Conservation (phyloP, 768 basidiomycete species). For the Leccinellum rugosiceps region DNA sequence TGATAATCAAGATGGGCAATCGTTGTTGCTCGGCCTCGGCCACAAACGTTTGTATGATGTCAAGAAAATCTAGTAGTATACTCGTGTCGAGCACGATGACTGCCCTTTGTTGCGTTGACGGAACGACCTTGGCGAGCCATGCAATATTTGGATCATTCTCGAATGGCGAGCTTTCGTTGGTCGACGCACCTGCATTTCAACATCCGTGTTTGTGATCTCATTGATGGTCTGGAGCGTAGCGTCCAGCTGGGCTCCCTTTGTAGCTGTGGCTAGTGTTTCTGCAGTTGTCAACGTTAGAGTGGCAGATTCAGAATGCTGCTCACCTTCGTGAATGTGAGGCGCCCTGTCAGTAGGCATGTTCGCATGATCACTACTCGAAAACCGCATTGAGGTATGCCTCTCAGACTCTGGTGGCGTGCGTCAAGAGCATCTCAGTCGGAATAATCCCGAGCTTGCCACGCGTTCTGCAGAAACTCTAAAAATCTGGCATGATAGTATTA, state of each 20-base stretch:
- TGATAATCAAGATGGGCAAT: constrained; percentile 57
- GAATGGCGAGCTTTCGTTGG: neutral
- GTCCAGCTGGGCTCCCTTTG: constrained; percentile 18
- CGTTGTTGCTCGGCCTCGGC: constrained; percentile 50
- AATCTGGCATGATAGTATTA: constrained; percentile 14
- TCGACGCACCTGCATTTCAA: constrained; percentile 65
- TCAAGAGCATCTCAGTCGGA: neutral
- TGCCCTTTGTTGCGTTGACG: constrained; percentile 38
- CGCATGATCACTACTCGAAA: neutral
- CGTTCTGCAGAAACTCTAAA: neutral
- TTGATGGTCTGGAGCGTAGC: constrained; percentile 51
- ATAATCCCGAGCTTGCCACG: neutral
- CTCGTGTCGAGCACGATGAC: constrained; percentile 78
- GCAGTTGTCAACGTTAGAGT: neutral
- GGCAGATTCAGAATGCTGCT: neutral
- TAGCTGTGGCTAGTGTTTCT: constrained; percentile 3
- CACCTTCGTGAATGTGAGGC: constrained; percentile 6
- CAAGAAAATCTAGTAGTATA: constrained; percentile 65
- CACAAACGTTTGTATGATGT: constrained; percentile 61
- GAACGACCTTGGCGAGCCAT: constrained; percentile 31
- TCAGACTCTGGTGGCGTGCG: neutral
- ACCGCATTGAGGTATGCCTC: constrained; percentile 7
- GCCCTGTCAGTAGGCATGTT: neutral
- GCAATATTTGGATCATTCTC: neutral
- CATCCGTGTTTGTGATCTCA: constrained; percentile 58